Evolutionary conservation across 345 rosid species (phyloP), one percentile per base, ranked within the genome.

Genomic region (Theobroma cacao): DNA sequence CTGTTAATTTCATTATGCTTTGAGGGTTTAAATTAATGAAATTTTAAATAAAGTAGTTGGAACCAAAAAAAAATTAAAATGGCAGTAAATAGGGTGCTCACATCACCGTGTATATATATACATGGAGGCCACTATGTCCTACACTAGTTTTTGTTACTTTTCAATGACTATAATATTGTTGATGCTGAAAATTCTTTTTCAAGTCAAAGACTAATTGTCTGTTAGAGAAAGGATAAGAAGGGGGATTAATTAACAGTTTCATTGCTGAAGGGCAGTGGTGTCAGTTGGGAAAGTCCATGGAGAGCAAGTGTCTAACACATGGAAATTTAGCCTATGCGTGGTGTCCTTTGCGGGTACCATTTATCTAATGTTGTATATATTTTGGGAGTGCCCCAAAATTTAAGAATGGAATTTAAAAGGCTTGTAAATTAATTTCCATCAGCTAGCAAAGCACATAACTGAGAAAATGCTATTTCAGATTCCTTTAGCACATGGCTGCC

Each of bases 71-170:
- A 64, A 18, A 17, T 17, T 17, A 18, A 34, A 34, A 8, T 5
- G 17, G 1, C 9, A 61, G 15, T 31, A 64, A 18, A 63, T 18
- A 7, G 34, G 24, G 26, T 3, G 45, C 17, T 60, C 20, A 55
- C 30, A 60, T 45, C 74, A 28, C 17, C 58, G n/a, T n/a, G n/a
- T n/a, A n/a, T n/a, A n/a, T n/a, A 41, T 41, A 30, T 30, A 76
- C 77, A 59, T 70, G 80, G 80, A 76, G 52, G 60, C 67, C 79
- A 80, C 3, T 15, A 68, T 24, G 55, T 26, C 73, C 22, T 45
- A 13, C 12, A 24, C 2, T 55, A 11, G 7, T 22, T 2, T 9
- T 15, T 43, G 38, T 22, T 56, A 2, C 24, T 26, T 3, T 12
- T 11, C 30, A 8, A 47, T 48, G 8, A 34, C 10, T 15, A 5